Evolutionary conservation across 2,329 filamentous ascomycete genomes (phyloP).

Genomic region (Fusarium sp.): DNA sequence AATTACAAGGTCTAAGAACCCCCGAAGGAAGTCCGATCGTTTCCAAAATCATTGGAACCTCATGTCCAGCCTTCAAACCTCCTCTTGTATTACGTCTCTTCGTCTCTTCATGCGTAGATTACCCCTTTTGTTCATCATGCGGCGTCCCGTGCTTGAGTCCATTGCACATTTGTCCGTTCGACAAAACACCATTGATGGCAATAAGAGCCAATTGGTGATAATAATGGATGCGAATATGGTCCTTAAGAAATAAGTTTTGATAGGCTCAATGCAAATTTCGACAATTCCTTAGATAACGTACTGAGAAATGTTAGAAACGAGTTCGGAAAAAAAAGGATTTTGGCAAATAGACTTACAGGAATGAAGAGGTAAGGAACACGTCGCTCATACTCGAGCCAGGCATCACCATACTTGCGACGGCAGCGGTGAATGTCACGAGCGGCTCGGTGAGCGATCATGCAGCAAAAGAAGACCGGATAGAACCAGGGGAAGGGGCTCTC

Average conservation of each 20-base stretch:
- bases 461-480: conserved; percentile 84
- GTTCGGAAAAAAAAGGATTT: no score
- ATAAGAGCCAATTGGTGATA: not conserved
- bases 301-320: conserved; percentile 45
- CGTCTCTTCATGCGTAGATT: conserved; percentile 22
- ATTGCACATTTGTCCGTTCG: not conserved
- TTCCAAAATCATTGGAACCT: not conserved
- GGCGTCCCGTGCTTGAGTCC: not conserved
- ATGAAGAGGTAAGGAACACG: conserved; percentile 87
- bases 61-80: not conserved
- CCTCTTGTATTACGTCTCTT: conserved; percentile 24
- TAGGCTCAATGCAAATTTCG: not conserved
- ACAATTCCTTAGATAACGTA: conserved; percentile 55
- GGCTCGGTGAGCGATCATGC: conserved; percentile 86
- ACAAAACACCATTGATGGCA: conserved; percentile 1
- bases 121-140: conserved; percentile 8
- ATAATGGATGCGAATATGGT: conserved; percentile 5
- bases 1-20: conserved; percentile 23
- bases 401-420: conserved; percentile 82
- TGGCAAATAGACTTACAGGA: conserved; percentile 59
- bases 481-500: conserved; percentile 89
- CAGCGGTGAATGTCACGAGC: conserved; percentile 81
- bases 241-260: not conserved
- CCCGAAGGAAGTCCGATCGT: not conserved
- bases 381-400: conserved; percentile 83